Evolutionary conservation across 208 protist species (phyloP), one percentile per base, ranked within the genome.

Genomic region (Trypanosoma conorhini): DNA sequence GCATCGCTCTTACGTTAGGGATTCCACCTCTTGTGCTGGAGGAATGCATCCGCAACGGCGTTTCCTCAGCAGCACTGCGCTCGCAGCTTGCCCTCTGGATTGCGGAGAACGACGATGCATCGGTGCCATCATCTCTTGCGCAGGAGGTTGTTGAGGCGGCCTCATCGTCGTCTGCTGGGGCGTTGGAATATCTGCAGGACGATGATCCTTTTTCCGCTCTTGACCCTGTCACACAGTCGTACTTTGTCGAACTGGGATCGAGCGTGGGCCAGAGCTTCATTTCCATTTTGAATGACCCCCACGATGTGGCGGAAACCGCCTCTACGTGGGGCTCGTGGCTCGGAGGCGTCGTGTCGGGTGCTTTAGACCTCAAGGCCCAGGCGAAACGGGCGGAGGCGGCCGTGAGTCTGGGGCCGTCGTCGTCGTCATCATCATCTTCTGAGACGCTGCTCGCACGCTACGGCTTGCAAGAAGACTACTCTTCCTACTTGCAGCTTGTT

Each of bases 191-290:
- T 40, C 13, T 55, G 15, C 66, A 77, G 19, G 70, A 80, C 62
- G 74, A 51, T 44, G 82, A 76, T 8, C 62, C 79, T 3, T 79
- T 93, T 56, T 67, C 57, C 13, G 79, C 82, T 8, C 77, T 96
- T 15, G 91, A 96, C 65, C 71, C 81, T 5, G 59, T 83, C 52
- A 88, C 91, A n/a, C 63, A 77, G 40, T 59, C 85, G 15, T 83
- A 95, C 77, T 97, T 96, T 68, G 63, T 65, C 30, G 57, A 79
- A 38, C 74, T 97, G 56, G 75, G 79, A 58, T 70, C 74, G 42
- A 86, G 85, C 8, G 87, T 97, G 28, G 93, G 93, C 0, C 91
- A 97, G 59, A 93, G 89, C 60, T 94, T 96, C 70, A 87, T 90
- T 40, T 95, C 91, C n/a, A 93, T 97, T 63, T 59, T 96, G 38